These are phyloP conservation scores for Polytolypa hystricis DNA, from an alignment of 2,329 filamentous ascomycete species.

Conservation along the genomic window DNA sequence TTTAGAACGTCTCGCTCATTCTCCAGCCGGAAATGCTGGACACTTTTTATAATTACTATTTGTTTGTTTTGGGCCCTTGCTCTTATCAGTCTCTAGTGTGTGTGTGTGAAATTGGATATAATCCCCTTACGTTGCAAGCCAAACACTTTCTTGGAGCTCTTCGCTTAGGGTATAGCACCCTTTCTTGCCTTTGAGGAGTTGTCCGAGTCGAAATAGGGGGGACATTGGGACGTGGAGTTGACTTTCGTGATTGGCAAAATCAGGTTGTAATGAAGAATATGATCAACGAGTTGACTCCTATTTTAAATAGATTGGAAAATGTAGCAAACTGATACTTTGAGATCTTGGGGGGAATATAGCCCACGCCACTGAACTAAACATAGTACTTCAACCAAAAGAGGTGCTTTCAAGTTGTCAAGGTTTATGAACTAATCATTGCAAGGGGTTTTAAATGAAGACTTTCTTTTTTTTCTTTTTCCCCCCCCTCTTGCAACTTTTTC, in stretches of 20 bases:
- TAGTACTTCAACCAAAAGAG: too few relatives aligned
- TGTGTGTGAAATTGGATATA: slow-evolving; percentile 4
- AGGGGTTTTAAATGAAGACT: too few relatives aligned
- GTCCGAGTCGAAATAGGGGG: background rate
- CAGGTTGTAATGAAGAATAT: too few relatives aligned
- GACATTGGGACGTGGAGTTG: too few relatives aligned
- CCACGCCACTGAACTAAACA: too few relatives aligned
- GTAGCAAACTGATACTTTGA: too few relatives aligned
- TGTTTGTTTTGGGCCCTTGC: slow-evolving; percentile 11
- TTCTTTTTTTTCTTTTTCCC: slow-evolving; percentile 1
- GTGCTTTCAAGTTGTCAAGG: too few relatives aligned
- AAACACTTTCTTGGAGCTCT: slow-evolving; percentile 12
- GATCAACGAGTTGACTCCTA: too few relatives aligned
- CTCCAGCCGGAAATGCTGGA: slow-evolving; percentile 15
- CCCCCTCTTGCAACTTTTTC: background rate
- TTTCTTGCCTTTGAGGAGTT: slow-evolving; percentile 7
- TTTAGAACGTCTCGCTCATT: slow-evolving; percentile 18
- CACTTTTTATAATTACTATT: slow-evolving; percentile 14
- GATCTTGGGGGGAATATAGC: too few relatives aligned
- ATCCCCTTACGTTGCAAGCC: slow-evolving; percentile 11
- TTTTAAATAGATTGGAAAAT: too few relatives aligned
- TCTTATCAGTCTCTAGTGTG: background rate
- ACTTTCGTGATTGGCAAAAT: too few relatives aligned
- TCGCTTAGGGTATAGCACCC: slow-evolving; percentile 10
- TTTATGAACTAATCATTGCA: too few relatives aligned